phyloP scores from a whole-genome alignment of 1,139 yeast genomes.

The Blastobotrys serpentis region DNA sequence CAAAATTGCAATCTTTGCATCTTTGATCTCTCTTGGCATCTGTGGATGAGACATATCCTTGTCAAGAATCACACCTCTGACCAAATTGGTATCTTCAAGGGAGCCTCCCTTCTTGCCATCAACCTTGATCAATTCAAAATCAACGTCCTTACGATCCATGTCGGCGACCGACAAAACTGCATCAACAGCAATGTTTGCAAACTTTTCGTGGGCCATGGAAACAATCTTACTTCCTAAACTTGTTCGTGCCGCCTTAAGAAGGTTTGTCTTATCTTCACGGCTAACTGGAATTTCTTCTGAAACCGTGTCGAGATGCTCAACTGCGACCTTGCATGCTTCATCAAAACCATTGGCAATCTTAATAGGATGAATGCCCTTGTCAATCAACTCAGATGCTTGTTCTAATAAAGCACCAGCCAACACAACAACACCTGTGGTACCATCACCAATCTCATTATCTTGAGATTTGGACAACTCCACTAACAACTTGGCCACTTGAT shows the following conservation, averaged over 20 bases:
- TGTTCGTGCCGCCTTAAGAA: conserved; percentile 90
- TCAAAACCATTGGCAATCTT: conserved; percentile 97
- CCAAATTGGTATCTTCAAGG: conserved; percentile 76
- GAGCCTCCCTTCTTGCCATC: conserved; percentile 97
- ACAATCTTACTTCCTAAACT: conserved; percentile 95
- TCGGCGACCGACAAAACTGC: conserved; percentile 93
- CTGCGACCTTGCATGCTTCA: conserved; percentile 92
- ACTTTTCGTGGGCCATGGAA: conserved; percentile 87
- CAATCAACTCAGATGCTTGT: conserved; percentile 91
- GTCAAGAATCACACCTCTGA: conserved; percentile 89
- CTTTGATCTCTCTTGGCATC: conserved; percentile 80
- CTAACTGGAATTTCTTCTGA: conserved; percentile 58
- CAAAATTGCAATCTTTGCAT: conserved; percentile 88
- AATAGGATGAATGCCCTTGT: conserved; percentile 96
- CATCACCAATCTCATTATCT: conserved; percentile 99
- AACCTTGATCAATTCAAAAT: conserved; percentile 90
- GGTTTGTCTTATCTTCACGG: conserved; percentile 42
- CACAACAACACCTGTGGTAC: conserved; percentile 98
- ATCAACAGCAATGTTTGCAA: conserved; percentile 96
- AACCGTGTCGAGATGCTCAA: conserved; percentile 67
- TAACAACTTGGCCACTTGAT: conserved; percentile 90
- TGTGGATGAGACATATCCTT: conserved; percentile 98
- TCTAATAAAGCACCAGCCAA: conserved; percentile 92
- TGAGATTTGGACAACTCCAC: conserved; percentile 94
- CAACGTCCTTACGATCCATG: conserved; percentile 88